Conservation (phyloP, 768 basidiomycete species). For the Termitomyces sp. region DNA sequence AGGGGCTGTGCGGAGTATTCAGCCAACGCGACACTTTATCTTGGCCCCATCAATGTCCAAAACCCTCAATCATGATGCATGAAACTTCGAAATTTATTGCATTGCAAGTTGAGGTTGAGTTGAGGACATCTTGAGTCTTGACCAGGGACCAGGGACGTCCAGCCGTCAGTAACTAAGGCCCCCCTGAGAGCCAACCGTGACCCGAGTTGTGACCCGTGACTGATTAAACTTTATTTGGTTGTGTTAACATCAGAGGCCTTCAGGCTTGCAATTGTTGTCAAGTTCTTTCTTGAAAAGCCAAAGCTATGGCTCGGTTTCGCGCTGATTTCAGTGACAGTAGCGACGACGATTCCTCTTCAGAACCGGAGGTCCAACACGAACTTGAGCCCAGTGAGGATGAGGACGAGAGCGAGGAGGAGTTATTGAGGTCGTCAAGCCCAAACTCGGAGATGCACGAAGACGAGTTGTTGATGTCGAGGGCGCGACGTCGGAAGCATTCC, state of each 20-base stretch:
- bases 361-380: constrained; percentile 17
- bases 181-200: not conserved
- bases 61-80: no score
- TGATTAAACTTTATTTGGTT: not conserved
- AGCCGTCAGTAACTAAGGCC: no score
- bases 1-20: no score
- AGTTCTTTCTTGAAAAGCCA: not conserved
- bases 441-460: constrained; percentile 52
- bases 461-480: constrained; percentile 29
- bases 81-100: no score
- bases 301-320: constrained; percentile 63
- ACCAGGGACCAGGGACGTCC: no score
- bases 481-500: constrained; percentile 17
- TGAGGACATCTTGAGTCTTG: no score
- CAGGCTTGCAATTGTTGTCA: not conserved
- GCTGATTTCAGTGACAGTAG: constrained; percentile 62
- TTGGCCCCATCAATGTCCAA: no score
- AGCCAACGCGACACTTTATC: no score
- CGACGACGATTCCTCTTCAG: constrained; percentile 35
- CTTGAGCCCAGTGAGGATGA: constrained; percentile 27
- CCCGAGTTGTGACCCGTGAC: not conserved
- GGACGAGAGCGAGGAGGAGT: constrained; percentile 33
- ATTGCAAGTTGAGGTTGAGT: no score
- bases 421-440: constrained; percentile 26
- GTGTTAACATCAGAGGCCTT: not conserved